These are phyloP conservation scores for Pythium plurisporium DNA, from an alignment of 352 stramenopile genomes.

Conservation along the genomic window DNA sequence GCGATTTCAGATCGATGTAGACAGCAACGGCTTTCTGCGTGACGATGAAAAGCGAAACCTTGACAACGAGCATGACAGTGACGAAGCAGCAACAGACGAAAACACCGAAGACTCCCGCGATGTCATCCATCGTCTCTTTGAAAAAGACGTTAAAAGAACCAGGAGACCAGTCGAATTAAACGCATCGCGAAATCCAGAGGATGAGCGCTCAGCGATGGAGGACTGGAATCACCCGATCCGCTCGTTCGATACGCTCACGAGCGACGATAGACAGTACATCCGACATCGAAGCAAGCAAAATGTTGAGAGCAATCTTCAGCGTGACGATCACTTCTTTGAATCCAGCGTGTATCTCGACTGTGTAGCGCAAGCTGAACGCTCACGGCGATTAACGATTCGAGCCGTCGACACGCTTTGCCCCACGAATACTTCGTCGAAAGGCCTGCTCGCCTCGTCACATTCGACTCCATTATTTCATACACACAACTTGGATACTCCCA, in stretches of 20 bases:
- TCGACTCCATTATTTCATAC: neutral
- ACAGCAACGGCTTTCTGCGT: slow-evolving; percentile 23
- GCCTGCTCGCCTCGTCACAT: neutral
- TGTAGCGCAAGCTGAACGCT: slow-evolving; percentile 61
- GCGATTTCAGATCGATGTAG: slow-evolving; percentile 48
- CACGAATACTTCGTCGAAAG: neutral
- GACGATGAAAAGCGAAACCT: too few species aligned
- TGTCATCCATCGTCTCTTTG: slow-evolving; percentile 29
- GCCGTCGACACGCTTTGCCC: slow-evolving; percentile 40
- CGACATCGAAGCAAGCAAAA: slow-evolving; percentile 56
- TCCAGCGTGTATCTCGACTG: slow-evolving; percentile 62
- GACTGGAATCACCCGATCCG: slow-evolving; percentile 62
- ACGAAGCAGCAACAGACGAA: neutral
- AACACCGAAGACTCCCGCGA: slow-evolving; percentile 3
- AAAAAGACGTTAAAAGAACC: neutral
- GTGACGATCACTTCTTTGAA: slow-evolving; percentile 63
- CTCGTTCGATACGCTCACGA: slow-evolving; percentile 51
- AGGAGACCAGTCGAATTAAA: neutral
- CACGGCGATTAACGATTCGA: slow-evolving; percentile 48
- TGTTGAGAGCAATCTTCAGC: slow-evolving; percentile 38
- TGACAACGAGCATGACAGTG: neutral
- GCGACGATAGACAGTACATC: slow-evolving; percentile 65
- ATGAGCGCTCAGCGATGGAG: neutral
- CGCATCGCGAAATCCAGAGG: neutral
- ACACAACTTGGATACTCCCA: neutral